Evolutionary conservation across 805 yeast species (phyloP).

Genomic region (Candida andamanensis): DNA sequence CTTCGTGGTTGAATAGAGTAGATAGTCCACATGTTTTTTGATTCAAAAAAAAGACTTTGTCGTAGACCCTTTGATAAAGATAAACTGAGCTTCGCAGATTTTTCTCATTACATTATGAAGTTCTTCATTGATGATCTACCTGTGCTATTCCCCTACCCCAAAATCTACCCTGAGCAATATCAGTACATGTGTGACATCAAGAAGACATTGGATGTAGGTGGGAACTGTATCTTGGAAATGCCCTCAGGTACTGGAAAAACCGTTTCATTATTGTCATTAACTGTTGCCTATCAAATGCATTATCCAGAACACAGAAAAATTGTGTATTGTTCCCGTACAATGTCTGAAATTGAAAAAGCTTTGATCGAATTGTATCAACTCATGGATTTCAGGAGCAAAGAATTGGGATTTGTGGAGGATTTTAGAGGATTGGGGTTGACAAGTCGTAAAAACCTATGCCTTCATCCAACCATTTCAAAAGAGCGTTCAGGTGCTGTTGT

Average conservation of each 20-base stretch:
- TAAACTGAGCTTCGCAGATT: too few species aligned
- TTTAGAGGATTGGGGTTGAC: constrained; percentile 93
- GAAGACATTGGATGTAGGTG: constrained; percentile 90
- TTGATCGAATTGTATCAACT: constrained; percentile 81
- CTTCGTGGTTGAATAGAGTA: not conserved
- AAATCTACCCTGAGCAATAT: constrained; percentile 97
- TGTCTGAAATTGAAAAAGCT: constrained; percentile 98
- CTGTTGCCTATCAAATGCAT: constrained; percentile 92
- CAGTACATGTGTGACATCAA: constrained; percentile 96
- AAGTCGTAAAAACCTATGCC: constrained; percentile 87
- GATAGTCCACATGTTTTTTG: too few species aligned
- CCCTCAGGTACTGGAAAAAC: constrained; percentile 99
- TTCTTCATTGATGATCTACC: constrained; percentile 95
- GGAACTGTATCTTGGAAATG: constrained; percentile 95
- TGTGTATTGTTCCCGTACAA: constrained; percentile 97
- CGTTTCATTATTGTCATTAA: constrained; percentile 80
- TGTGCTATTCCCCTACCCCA: constrained; percentile 91
- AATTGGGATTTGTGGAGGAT: constrained; percentile 82
- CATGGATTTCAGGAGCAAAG: constrained; percentile 81
- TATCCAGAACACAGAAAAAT: constrained; percentile 93
- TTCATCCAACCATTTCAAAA: constrained; percentile 81
- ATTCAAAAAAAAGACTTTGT: too few species aligned
- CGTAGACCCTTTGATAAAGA: too few species aligned
- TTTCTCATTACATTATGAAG: constrained; percentile 36
- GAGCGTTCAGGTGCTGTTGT: constrained; percentile 90